A percentile compares a stretch with the other conserved stretches of the same genome.
Evolutionary conservation across 352 stramenopile genomes (phyloP).

Genomic region (Phytophthora quininea): DNA sequence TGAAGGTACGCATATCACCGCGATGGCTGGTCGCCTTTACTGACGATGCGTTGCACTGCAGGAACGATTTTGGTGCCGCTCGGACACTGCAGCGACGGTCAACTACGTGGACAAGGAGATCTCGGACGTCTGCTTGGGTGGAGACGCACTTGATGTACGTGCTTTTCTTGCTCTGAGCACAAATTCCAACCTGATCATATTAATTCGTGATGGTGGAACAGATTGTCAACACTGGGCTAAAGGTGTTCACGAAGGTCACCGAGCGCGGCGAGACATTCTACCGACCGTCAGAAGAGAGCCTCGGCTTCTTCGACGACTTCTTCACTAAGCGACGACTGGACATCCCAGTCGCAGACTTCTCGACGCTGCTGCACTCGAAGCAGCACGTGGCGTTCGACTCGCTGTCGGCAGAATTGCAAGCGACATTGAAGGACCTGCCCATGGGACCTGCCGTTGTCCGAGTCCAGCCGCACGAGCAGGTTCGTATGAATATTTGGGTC

Average conservation of each 20-base stretch:
- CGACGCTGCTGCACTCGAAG: conserved; percentile 51
- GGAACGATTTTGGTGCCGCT: conserved; percentile 75
- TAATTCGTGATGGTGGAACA: conserved; percentile 22
- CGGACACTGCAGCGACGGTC: conserved; percentile 72
- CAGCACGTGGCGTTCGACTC: conserved; percentile 61
- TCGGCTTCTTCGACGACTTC: conserved; percentile 86
- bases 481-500: conserved; percentile 82
- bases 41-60: conserved; percentile 17
- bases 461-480: conserved; percentile 38
- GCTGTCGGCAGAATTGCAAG: conserved; percentile 47
- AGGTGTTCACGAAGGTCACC: conserved; percentile 86
- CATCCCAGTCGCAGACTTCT: conserved; percentile 52
- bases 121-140: conserved; percentile 59
- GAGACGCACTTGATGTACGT: conserved; percentile 70
- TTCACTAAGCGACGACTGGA: conserved; percentile 82
- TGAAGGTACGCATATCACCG: conserved; percentile 44
- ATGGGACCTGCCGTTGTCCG: conserved; percentile 70
- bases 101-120: conserved; percentile 85
- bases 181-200: background rate
- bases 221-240: conserved; percentile 93
- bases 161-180: background rate
- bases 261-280: conserved; percentile 78
- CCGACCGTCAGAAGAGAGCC: conserved; percentile 85
- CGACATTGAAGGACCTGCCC: conserved; percentile 32
- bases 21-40: background rate